These are phyloP conservation scores for Cardamine occulta DNA, from an alignment of 345 rosid genomes.

Conservation along the genomic window DNA sequence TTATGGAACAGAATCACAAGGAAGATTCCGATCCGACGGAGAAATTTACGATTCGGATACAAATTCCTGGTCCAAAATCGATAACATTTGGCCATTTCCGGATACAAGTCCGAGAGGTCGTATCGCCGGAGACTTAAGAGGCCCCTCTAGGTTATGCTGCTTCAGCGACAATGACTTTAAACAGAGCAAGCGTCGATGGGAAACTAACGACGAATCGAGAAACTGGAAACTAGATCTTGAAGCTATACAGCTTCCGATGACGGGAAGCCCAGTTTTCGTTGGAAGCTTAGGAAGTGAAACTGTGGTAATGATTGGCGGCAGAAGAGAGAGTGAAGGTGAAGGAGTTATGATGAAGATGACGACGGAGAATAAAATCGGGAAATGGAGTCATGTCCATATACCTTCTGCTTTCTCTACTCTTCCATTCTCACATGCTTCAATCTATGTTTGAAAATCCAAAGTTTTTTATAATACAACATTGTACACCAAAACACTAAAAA, in stretches of 20 bases:
- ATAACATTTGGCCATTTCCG: slow-evolving; percentile 48
- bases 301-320: slow-evolving; percentile 30
- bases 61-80: slow-evolving; percentile 45
- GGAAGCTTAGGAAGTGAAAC: slow-evolving; percentile 38
- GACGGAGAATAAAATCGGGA: background rate
- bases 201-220: slow-evolving; percentile 20
- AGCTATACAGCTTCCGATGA: slow-evolving; percentile 41
- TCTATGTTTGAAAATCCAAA: slow-evolving; percentile 26
- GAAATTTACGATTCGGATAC: slow-evolving; percentile 50
- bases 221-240: slow-evolving; percentile 34
- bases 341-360: slow-evolving; percentile 26
- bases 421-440: slow-evolving; percentile 39
- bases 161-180: slow-evolving; percentile 19
- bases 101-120: slow-evolving; percentile 49
- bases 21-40: slow-evolving; percentile 52
- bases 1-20: slow-evolving; percentile 58
- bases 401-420: slow-evolving; percentile 32
- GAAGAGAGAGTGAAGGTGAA: slow-evolving; percentile 11
- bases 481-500: slow-evolving; percentile 9
- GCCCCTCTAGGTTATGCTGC: slow-evolving; percentile 44
- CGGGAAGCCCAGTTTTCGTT: slow-evolving; percentile 42
- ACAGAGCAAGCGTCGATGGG: slow-evolving; percentile 21
- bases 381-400: slow-evolving; percentile 20
- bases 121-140: slow-evolving; percentile 10
- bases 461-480: slow-evolving; percentile 17